Base-by-base conservation (phyloP, 1,284 basidiomycete species). In the Boletus calvinii region DNA sequence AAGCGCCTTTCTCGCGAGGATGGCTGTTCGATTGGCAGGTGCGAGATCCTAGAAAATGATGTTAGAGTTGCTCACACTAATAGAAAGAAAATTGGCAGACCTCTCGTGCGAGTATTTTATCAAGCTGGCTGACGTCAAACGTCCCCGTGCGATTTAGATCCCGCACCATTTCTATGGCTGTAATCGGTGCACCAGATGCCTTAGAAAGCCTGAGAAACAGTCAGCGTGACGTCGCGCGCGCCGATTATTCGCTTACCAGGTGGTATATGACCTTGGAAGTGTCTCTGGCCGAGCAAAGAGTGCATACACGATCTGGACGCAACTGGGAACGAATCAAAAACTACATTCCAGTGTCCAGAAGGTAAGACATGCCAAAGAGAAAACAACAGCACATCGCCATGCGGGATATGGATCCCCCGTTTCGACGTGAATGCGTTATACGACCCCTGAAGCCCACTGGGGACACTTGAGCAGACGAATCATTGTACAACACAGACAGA, bases 321-420 rank as follows among this genome's bases (percentile, higher is more conserved):
- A 96, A 17, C 85, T 87, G n/a, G 24, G 43, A 40, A 42, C 34
- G 41, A 22, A 53, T 56, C 29, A 57, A 13, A 22, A 44, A 17
- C 11, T n/a, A 18, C 29, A 20, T 35, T 30, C 39, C 11, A 11
- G 32, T n/a, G 10, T 34, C 37, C 39, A 13, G 18, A 9, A 36
- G 46, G 15, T 20, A 17, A 43, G 20, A 44, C 78, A 20, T 60
- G 89, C 85, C 88, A 89, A 2, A 94, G 63, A 10, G 87, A 80
- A 64, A 98, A 98, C 9, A 94, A 79, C 17, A 97, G 69, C 0
- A 93, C 79, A 52, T 90, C 90, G 8, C 95, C 95, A 66, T 94
- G 78, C 0, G 94, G 95, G 13, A 99, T 80, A 46, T 77, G 76
- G 52, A 93, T 77, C 24, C 85, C 84, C 63, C 74, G 79, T 60